phyloP scores from a whole-genome alignment of 139 green algal species.

The Chlamydomonas sp. region DNA sequence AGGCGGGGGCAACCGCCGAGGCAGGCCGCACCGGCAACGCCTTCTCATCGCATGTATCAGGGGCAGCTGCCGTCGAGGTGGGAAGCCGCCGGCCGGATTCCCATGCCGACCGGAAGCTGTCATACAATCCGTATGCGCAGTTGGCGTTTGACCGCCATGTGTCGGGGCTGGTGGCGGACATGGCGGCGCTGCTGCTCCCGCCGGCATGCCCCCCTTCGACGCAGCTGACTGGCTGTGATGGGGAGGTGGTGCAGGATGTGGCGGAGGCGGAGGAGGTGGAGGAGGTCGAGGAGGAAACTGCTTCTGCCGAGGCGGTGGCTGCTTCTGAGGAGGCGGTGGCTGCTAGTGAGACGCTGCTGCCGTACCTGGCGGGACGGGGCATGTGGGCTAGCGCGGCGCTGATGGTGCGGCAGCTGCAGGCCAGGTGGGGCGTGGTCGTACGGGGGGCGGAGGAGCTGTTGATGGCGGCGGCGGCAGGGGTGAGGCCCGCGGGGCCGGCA shows the following conservation, averaged over 20 bases:
- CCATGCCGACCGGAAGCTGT: too few species aligned
- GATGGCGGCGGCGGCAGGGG: not conserved
- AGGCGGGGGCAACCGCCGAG: too few species aligned
- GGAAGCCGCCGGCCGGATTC: too few species aligned
- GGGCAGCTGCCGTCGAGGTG: too few species aligned
- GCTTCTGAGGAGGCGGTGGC: not conserved
- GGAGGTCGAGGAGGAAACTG: not conserved
- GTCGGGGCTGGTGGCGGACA: not conserved
- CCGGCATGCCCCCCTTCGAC: not conserved
- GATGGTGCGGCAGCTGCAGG: not conserved
- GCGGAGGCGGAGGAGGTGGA: not conserved
- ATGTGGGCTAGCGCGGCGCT: slow-evolving; percentile 10
- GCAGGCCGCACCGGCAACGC: too few species aligned
- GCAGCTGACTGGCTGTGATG: not conserved
- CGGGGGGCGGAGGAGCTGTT: not conserved
- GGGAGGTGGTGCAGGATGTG: not conserved
- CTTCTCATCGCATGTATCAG: too few species aligned
- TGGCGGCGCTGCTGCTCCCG: not conserved
- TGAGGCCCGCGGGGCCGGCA: too few species aligned
- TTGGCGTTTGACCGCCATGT: slow-evolving; percentile 3
- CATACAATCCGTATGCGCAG: slow-evolving; percentile 4
- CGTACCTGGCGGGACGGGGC: not conserved
- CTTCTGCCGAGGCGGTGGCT: not conserved
- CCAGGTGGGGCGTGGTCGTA: slow-evolving; percentile 11
- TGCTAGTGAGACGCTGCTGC: not conserved